phyloP scores from a whole-genome alignment of 192 early-diverging fungal genomes.

The Obelidium mucronatum region DNA sequence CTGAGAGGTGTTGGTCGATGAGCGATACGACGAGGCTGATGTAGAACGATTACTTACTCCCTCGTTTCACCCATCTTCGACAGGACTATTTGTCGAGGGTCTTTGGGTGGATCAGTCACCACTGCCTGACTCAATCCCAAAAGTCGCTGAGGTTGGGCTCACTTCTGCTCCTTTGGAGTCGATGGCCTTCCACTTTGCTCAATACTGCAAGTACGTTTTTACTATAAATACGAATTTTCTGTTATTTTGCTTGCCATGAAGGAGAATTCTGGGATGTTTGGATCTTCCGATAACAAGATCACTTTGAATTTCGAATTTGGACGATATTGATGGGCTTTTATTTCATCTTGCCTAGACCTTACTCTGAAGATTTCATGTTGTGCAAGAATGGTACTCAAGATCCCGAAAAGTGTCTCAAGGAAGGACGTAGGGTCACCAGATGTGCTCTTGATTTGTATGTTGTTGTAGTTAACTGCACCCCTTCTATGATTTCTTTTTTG shows the following conservation, averaged over 20 bases:
- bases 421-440: conserved; percentile 95
- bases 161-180: conserved; percentile 93
- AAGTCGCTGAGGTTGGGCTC: conserved; percentile 87
- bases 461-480: background rate
- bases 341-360: no score
- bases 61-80: background rate
- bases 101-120: conserved; percentile 88
- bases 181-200: conserved; percentile 89
- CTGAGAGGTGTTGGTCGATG: no score
- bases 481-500: background rate
- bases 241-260: no score
- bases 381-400: conserved; percentile 93
- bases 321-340: background rate
- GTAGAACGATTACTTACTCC: background rate
- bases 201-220: conserved; percentile 77
- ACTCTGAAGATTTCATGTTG: conserved; percentile 95
- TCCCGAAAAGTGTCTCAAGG: conserved; percentile 90
- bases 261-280: background rate
- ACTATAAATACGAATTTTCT: background rate
- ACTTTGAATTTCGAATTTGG: background rate
- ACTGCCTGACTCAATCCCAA: conserved; percentile 69
- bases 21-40: background rate
- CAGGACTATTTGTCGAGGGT: conserved; percentile 60
- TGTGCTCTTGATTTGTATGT: conserved; percentile 85
- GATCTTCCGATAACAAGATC: background rate